phyloP scores from a whole-genome alignment of 306 rosid genomes.

The Trifolium subterraneum region DNA sequence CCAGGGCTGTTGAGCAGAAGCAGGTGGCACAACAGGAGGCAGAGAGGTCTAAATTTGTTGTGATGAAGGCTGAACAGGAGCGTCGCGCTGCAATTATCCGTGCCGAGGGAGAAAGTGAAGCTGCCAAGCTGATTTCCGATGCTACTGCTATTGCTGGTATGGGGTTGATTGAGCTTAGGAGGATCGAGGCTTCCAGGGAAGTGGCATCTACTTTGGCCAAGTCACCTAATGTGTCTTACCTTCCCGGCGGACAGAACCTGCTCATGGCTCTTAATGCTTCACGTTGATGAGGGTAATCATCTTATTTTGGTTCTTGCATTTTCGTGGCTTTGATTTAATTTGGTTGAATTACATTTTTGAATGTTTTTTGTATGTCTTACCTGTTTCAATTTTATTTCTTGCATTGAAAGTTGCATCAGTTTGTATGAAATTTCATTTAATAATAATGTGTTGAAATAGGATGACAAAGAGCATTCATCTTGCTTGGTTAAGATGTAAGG shows the following conservation, averaged over 20 bases:
- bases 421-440: neutral
- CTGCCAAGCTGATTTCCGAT: constrained; percentile 88
- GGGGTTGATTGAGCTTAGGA: constrained; percentile 82
- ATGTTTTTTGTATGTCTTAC: constrained; percentile 1
- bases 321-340: neutral
- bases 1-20: constrained; percentile 84
- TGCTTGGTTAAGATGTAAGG: neutral
- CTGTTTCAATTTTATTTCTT: constrained; percentile 7
- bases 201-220: constrained; percentile 75
- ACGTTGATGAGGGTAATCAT: constrained; percentile 63
- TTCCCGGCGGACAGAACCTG: constrained; percentile 65
- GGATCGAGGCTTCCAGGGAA: constrained; percentile 93
- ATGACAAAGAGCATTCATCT: neutral
- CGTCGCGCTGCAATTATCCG: constrained; percentile 85
- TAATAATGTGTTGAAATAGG: neutral
- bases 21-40: constrained; percentile 99
- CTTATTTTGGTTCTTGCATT: constrained; percentile 10
- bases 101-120: constrained; percentile 92
- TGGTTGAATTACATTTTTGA: neutral
- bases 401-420: neutral
- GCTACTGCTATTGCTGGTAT: constrained; percentile 71
- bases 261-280: constrained; percentile 72
- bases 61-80: constrained; percentile 96
- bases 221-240: constrained; percentile 84
- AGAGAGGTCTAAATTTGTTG: constrained; percentile 87